These are phyloP conservation scores for Lumnitzera racemosa DNA, from an alignment of 345 rosid genomes.

Conservation along the genomic window DNA sequence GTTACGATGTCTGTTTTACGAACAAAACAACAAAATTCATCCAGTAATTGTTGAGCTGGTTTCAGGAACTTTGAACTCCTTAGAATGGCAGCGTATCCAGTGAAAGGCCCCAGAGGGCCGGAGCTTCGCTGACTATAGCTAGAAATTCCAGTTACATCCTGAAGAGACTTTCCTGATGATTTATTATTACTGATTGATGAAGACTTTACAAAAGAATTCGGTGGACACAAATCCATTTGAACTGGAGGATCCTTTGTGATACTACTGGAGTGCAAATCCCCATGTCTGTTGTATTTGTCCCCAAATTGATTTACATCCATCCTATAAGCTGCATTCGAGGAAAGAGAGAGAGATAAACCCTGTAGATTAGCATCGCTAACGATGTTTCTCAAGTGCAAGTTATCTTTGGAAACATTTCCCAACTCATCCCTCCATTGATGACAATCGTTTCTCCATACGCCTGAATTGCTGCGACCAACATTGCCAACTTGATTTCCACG, in stretches of 20 bases:
- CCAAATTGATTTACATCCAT: slow-evolving; percentile 8
- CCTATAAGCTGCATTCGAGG: slow-evolving; percentile 29
- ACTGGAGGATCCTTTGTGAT: slow-evolving; percentile 8
- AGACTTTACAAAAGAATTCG: slow-evolving; percentile 16
- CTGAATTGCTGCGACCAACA: not conserved
- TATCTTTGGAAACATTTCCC: slow-evolving; percentile 16
- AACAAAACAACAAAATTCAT: slow-evolving; percentile 25
- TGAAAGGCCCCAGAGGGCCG: slow-evolving; percentile 71
- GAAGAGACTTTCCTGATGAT: slow-evolving; percentile 20
- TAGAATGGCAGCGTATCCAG: slow-evolving; percentile 59
- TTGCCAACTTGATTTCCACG: slow-evolving; percentile 16
- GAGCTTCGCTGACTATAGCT: slow-evolving; percentile 13
- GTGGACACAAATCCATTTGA: slow-evolving; percentile 9
- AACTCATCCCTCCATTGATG: slow-evolving; percentile 22
- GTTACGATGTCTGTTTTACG: slow-evolving; percentile 10
- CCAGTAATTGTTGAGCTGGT: slow-evolving; percentile 44
- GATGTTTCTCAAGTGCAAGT: slow-evolving; percentile 3
- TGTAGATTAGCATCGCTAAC: slow-evolving; percentile 18
- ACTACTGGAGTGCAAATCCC: slow-evolving; percentile 4
- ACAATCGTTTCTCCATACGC: slow-evolving; percentile 4
- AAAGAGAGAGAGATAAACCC: slow-evolving; percentile 46
- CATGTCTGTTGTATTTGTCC: slow-evolving; percentile 15
- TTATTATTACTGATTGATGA: slow-evolving; percentile 11
- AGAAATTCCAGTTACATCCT: slow-evolving; percentile 21
- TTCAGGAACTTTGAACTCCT: slow-evolving; percentile 52